phyloP scores from a whole-genome alignment of 2,329 filamentous ascomycete species.

The Rutstroemia sp. region DNA sequence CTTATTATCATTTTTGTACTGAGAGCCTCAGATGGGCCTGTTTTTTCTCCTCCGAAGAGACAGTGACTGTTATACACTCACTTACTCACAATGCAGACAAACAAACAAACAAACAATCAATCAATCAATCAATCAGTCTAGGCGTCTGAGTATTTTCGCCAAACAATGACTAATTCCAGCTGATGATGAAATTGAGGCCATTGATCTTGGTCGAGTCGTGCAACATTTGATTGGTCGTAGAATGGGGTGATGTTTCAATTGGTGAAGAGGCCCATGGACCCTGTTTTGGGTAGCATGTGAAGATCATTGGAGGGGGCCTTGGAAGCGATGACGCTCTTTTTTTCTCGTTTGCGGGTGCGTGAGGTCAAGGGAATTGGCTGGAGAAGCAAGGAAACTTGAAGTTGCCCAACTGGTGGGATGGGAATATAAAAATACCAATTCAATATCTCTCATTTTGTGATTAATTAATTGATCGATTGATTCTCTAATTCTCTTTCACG shows the following conservation, averaged over 20 bases:
- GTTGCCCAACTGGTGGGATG: no score
- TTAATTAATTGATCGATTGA: not conserved
- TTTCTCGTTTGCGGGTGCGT: not conserved
- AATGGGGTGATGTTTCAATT: not conserved
- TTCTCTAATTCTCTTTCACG: not conserved
- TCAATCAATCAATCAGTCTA: no score
- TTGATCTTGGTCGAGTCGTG: not conserved
- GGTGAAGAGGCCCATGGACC: not conserved
- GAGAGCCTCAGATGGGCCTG: no score
- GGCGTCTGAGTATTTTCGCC: no score
- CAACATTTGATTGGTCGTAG: not conserved
- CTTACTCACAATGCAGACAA: no score
- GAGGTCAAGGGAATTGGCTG: not conserved
- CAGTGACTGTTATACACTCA: no score
- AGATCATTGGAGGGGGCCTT: not conserved
- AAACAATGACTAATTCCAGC: no score
- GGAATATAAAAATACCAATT: not conserved
- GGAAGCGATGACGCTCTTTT: conserved; percentile 1
- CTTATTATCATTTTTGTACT: no score
- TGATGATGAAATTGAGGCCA: not conserved
- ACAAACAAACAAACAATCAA: no score
- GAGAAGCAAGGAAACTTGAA: not conserved
- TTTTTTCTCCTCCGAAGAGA: no score
- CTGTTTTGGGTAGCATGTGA: conserved; percentile 5
- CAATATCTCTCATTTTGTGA: not conserved